Conservation (phyloP, 1,284 basidiomycete genomes). For the Cyathus olla region DNA sequence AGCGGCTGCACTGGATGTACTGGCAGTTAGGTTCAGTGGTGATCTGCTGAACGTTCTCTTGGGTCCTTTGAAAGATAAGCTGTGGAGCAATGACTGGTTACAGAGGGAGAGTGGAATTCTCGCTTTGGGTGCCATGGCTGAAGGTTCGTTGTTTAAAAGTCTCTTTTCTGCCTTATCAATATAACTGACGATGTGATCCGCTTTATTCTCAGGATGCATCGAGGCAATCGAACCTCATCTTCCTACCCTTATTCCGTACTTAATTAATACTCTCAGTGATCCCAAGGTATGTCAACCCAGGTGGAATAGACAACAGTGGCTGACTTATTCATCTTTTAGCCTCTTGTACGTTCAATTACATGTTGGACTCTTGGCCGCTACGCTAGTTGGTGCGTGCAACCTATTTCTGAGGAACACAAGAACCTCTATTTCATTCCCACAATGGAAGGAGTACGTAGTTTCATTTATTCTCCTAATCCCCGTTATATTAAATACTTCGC, state of each 20-base stretch:
- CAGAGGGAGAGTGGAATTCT: conserved; percentile 97
- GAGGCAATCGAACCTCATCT: conserved; percentile 96
- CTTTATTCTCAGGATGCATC: conserved; percentile 83
- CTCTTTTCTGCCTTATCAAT: no score
- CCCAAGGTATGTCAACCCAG: conserved; percentile 73
- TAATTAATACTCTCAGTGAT: conserved; percentile 92
- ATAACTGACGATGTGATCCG: background rate
- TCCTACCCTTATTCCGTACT: conserved; percentile 91
- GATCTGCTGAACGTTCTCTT: conserved; percentile 92
- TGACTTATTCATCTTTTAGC: conserved; percentile 56
- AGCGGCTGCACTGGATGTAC: conserved; percentile 96
- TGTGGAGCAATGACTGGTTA: conserved; percentile 95
- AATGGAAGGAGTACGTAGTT: conserved; percentile 91
- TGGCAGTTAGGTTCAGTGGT: conserved; percentile 91
- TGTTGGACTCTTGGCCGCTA: conserved; percentile 99
- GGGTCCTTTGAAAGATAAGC: conserved; percentile 91
- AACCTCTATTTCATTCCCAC: conserved; percentile 94
- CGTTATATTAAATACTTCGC: conserved; percentile 14
- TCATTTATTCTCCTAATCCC: conserved; percentile 2
- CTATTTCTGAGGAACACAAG: conserved; percentile 87
- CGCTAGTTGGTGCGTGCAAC: conserved; percentile 94
- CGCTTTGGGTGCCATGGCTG: conserved; percentile 97
- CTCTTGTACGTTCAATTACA: conserved; percentile 97
- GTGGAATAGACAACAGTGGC: conserved; percentile 6
- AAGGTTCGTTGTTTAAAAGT: conserved; percentile 68